Evolutionary conservation across 768 basidiomycete species (phyloP), one percentile per base, ranked within the genome.

Genomic region (Boletus rex-veris): DNA sequence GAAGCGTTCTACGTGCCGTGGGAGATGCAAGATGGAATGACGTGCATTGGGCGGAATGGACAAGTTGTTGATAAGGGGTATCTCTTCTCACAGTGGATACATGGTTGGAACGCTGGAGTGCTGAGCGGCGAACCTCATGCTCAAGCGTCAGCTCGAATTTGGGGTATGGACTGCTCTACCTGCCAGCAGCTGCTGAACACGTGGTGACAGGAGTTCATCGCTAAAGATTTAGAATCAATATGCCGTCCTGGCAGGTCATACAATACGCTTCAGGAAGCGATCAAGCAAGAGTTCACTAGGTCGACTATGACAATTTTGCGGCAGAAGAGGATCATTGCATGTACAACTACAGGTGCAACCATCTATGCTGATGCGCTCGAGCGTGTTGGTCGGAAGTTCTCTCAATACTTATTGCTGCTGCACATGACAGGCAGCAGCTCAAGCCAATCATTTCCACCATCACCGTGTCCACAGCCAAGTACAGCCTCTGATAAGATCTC

Each of bases 261-360:
- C 58, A 79, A 83, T 50, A 45, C 49, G 3, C 43, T 48, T 0
- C 71, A 74, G 12, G 67, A 62, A 0, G 31, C 65, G 3, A 50
- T 84, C 9, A 67, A 64, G 1, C 66, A 59, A 33, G 72, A 67
- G 47, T 77, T 73, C 50, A 53, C 54, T 1, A 63, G 71, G 49
- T 69, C 67, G 9, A 72, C 71, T 4, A 59, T 63, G 0, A 63
- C 58, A 1, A 58, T 76, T 8, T 59, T 86, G 36, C 58, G 53
- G 45, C 61, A 43, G 37, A 85, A 83, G 66, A 69, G 80, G 18
- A 79, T 88, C 38, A 81, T 88, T 9, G 86, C 78, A 0, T 86
- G 85, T 57, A 88, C 86, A 0, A 88, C 86, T 0, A 86, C 85
- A 0, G 85, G 75, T 1, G 86, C 86, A 0, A 86, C 86, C 0